phyloP scores from a whole-genome alignment of 768 basidiomycete genomes.

The Rhizopogon sp. region DNA sequence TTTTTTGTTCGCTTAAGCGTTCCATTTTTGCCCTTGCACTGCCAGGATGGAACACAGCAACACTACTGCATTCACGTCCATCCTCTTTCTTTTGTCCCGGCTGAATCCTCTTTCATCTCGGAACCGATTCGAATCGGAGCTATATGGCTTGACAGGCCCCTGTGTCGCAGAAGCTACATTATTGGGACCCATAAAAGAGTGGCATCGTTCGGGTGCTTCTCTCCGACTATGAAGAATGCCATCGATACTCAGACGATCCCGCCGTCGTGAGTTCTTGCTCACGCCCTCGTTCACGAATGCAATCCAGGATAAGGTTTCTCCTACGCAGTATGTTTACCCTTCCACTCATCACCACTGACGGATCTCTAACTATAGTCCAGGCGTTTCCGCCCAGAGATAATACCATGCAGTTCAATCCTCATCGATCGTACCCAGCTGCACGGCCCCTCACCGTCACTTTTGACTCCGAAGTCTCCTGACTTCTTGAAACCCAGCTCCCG shows the following conservation, averaged over 20 bases:
- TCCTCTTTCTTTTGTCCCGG: neutral
- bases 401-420: slow-evolving; percentile 14
- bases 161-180: slow-evolving; percentile 21
- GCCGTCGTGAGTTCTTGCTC: slow-evolving; percentile 41
- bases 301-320: slow-evolving; percentile 37
- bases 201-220: slow-evolving; percentile 5
- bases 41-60: neutral
- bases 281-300: slow-evolving; percentile 47
- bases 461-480: slow-evolving; percentile 13
- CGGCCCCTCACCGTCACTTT: slow-evolving; percentile 9
- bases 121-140: slow-evolving; percentile 10
- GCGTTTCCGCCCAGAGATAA: slow-evolving; percentile 14
- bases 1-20: neutral
- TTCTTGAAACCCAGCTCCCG: slow-evolving; percentile 14
- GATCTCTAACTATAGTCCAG: neutral
- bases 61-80: neutral
- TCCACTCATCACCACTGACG: neutral
- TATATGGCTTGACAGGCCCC: slow-evolving; percentile 15
- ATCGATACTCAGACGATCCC: slow-evolving; percentile 40
- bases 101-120: slow-evolving; percentile 7
- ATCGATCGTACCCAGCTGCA: slow-evolving; percentile 17
- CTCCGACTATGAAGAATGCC: slow-evolving; percentile 28
- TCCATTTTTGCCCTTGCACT: neutral
- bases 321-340: slow-evolving; percentile 24
- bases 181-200: slow-evolving; percentile 25